Evolutionary conservation across 1,139 yeast species (phyloP).

Genomic region (Magnusiomyces ingens): DNA sequence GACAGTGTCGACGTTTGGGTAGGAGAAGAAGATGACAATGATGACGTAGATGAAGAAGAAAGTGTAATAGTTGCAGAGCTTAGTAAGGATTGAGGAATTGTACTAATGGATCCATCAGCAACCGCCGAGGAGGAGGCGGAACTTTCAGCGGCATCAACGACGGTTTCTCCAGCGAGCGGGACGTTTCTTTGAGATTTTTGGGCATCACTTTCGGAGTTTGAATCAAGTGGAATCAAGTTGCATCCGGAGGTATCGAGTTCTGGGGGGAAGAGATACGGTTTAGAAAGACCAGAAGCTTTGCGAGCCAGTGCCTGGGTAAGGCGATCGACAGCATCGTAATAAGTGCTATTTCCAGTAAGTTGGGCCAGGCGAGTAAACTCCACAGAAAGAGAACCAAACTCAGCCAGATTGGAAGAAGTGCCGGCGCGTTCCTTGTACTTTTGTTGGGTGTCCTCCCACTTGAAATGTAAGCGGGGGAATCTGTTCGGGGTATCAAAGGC

Average conservation of each 20-base stretch:
- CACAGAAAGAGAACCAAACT: slow-evolving; percentile 59
- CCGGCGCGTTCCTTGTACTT: slow-evolving; percentile 27
- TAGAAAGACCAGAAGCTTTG: slow-evolving; percentile 30
- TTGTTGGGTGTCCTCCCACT: slow-evolving; percentile 44
- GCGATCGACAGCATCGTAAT: slow-evolving; percentile 42
- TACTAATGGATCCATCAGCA: background rate
- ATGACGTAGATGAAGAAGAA: too few relatives aligned
- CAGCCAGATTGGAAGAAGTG: slow-evolving; percentile 48
- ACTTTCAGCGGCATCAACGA: slow-evolving; percentile 1
- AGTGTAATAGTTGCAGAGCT: too few relatives aligned
- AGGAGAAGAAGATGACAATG: too few relatives aligned
- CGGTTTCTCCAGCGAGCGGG: background rate
- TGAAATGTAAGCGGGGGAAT: slow-evolving; percentile 59
- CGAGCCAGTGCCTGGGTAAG: slow-evolving; percentile 38
- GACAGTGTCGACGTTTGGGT: too few relatives aligned
- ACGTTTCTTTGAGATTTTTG: background rate
- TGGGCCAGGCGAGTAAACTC: slow-evolving; percentile 66
- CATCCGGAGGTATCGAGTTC: slow-evolving; percentile 48
- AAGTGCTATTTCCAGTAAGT: slow-evolving; percentile 52
- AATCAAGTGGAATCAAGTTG: slow-evolving; percentile 17
- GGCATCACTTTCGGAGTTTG: background rate
- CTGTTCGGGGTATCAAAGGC: slow-evolving; percentile 66
- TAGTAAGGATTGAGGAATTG: too few relatives aligned
- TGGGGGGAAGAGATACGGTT: slow-evolving; percentile 40
- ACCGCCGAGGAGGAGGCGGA: background rate